Percentiles rank a stretch among this genome's conserved stretches.
phyloP scores from a whole-genome alignment of 306 rosid species.

The Echinosophora koreensis region DNA sequence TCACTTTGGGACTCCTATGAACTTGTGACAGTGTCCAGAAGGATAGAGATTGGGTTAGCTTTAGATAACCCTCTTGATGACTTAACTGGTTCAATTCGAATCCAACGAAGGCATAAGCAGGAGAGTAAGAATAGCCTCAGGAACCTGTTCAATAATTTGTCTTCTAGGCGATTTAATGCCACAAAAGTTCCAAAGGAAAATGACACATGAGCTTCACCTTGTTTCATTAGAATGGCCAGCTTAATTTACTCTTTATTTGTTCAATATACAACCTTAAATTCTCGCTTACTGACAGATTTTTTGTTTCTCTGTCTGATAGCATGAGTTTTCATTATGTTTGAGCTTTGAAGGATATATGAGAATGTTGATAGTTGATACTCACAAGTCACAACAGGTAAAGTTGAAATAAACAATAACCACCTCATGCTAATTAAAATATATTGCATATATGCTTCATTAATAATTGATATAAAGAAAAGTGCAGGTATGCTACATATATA shows the following conservation, averaged over 20 bases:
- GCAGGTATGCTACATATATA: background rate
- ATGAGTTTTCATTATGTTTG: background rate
- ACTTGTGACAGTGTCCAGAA: conserved; percentile 77
- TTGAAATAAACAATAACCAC: conserved; percentile 8
- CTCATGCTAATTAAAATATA: background rate
- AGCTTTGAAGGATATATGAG: conserved; percentile 6
- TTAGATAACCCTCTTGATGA: conserved; percentile 56
- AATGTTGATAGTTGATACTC: background rate
- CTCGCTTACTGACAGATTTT: background rate
- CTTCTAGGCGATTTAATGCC: conserved; percentile 67
- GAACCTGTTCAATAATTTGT: conserved; percentile 61
- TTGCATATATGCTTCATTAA: conserved; percentile 10
- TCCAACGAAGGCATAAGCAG: conserved; percentile 45
- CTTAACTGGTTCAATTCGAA: conserved; percentile 10
- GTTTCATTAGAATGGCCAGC: background rate
- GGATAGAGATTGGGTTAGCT: conserved; percentile 68
- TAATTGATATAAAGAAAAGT: conserved; percentile 3
- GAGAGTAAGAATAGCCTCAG: conserved; percentile 87
- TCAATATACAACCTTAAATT: conserved; percentile 2
- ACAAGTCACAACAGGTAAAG: background rate
- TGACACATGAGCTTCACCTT: conserved; percentile 42
- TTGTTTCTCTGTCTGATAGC: background rate
- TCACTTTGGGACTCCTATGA: conserved; percentile 96
- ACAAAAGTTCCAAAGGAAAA: conserved; percentile 33
- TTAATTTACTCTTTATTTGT: conserved; percentile 30